These are phyloP conservation scores for Ogataea salicorniae DNA, from an alignment of 805 yeast genomes.

Conservation along the genomic window DNA sequence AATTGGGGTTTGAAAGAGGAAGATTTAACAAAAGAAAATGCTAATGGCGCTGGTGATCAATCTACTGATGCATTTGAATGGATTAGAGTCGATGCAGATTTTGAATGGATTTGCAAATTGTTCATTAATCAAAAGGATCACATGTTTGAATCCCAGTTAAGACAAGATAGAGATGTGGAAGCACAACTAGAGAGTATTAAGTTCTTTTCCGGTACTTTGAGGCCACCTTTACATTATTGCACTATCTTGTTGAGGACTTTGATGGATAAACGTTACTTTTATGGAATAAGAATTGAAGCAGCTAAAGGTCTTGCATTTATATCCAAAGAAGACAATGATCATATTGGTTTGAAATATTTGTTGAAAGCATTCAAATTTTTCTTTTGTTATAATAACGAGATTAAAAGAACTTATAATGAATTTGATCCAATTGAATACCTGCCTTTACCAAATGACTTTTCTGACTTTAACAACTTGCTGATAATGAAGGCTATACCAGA, in stretches of 20 bases:
- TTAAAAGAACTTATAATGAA: conserved; percentile 18
- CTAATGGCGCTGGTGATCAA: conserved; percentile 42
- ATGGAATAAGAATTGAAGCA: conserved; percentile 86
- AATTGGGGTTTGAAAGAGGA: conserved; percentile 64
- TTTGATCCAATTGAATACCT: conserved; percentile 38
- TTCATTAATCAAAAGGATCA: conserved; percentile 86
- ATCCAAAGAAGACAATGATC: conserved; percentile 56
- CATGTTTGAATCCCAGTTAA: conserved; percentile 90
- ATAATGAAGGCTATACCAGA: conserved; percentile 64
- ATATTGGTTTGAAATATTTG: conserved; percentile 68
- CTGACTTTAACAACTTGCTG: conserved; percentile 61
- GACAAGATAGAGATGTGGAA: conserved; percentile 92
- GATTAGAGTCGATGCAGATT: conserved; percentile 96
- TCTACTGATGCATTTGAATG: conserved; percentile 86
- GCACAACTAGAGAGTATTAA: conserved; percentile 85
- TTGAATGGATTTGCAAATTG: conserved; percentile 89
- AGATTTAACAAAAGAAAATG: conserved; percentile 58
- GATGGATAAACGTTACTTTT: conserved; percentile 79
- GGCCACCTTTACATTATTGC: conserved; percentile 62
- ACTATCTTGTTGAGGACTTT: conserved; percentile 74
- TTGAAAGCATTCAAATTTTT: conserved; percentile 61
- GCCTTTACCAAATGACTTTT: conserved; percentile 80
- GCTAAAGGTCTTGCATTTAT: conserved; percentile 70
- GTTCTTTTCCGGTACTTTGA: conserved; percentile 58
- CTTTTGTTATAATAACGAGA: conserved; percentile 62